Evolutionary conservation across 805 yeast genomes (phyloP).

Genomic region (Kodamaea restingae): DNA sequence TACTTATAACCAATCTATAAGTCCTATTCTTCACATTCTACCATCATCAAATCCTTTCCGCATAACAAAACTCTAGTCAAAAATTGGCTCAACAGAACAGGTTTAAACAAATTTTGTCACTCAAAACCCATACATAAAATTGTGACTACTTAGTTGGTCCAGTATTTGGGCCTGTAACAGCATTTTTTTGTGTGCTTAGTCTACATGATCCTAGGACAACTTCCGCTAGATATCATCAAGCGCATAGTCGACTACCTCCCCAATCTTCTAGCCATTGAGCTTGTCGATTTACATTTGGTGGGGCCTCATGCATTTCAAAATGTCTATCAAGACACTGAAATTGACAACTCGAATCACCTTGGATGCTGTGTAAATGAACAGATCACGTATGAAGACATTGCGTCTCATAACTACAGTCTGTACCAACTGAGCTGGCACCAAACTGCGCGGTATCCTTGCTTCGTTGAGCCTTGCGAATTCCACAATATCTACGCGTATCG

Average conservation of each 20-base stretch:
- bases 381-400: neutral
- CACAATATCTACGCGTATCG: neutral
- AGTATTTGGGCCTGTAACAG: no score
- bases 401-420: neutral
- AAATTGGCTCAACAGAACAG: no score
- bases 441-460: no score
- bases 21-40: no score
- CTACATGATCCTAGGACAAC: neutral
- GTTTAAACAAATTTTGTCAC: no score
- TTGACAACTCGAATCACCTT: neutral
- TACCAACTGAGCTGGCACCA: neutral
- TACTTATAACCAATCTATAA: no score
- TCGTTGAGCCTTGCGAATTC: neutral
- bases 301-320: neutral
- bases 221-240: neutral
- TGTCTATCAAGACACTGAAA: neutral
- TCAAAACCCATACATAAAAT: no score
- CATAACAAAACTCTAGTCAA: no score
- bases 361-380: neutral
- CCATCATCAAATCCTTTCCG: no score
- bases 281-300: neutral
- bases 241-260: neutral
- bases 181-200: no score
- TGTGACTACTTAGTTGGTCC: no score
- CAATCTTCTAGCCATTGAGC: neutral